Conservation (phyloP, 2,329 filamentous ascomycete species). For the Pseudocercospora cruenta region DNA sequence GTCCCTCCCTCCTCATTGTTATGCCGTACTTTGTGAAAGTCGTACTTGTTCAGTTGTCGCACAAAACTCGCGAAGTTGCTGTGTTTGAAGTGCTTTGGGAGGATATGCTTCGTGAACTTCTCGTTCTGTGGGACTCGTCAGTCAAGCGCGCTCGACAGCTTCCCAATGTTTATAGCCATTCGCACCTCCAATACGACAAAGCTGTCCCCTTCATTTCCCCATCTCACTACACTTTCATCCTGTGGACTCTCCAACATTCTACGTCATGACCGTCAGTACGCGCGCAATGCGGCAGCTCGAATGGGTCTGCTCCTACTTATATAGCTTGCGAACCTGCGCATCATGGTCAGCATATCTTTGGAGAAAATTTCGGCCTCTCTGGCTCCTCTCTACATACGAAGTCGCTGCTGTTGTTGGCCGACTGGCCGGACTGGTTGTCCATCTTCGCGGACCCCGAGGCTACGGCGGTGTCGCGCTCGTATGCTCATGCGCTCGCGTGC, state of each 20-base stretch:
- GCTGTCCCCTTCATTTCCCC: slow-evolving; percentile 92
- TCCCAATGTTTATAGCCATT: slow-evolving; percentile 9
- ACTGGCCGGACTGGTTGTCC: slow-evolving; percentile 49
- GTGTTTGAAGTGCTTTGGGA: slow-evolving; percentile 98
- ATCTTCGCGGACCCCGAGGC: slow-evolving; percentile 37
- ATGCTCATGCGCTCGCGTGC: slow-evolving; percentile 14
- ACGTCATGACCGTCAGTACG: slow-evolving; percentile 18
- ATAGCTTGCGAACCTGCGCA: slow-evolving; percentile 88
- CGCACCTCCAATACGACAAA: slow-evolving; percentile 95
- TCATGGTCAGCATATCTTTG: slow-evolving; percentile 16
- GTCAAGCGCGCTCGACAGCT: slow-evolving; percentile 8
- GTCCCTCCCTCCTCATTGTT: slow-evolving; percentile 84
- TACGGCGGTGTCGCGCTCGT: slow-evolving; percentile 8
- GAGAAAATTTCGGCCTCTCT: neutral
- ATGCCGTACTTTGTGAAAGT: slow-evolving; percentile 93
- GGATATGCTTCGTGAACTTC: slow-evolving; percentile 95
- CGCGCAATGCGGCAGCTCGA: neutral
- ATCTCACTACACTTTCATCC: slow-evolving; percentile 89
- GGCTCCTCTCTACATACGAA: slow-evolving; percentile 68
- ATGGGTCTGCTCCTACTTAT: slow-evolving; percentile 71
- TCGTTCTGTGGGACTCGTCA: slow-evolving; percentile 70
- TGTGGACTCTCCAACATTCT: slow-evolving; percentile 97
- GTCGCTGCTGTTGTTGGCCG: slow-evolving; percentile 85
- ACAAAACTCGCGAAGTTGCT: slow-evolving; percentile 81
- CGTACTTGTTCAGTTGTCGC: slow-evolving; percentile 66